phyloP scores from a whole-genome alignment of 1,139 yeast species.

The Candida sp. region DNA sequence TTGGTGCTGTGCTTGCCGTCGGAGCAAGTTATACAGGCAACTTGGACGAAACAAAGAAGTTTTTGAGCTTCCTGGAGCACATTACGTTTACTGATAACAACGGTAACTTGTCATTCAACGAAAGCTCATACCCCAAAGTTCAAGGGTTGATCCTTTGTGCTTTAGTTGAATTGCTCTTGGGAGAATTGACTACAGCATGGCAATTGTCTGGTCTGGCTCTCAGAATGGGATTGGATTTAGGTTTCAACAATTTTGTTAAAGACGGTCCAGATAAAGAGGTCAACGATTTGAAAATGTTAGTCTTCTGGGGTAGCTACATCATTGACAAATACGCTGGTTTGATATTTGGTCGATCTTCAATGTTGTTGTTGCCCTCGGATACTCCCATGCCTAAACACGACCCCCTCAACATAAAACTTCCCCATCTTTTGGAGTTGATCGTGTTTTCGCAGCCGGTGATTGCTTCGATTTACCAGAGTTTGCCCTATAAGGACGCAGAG shows the following conservation, averaged over 20 bases:
- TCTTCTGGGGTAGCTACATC: slow-evolving; percentile 13
- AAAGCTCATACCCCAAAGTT: slow-evolving; percentile 12
- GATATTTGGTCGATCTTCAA: slow-evolving; percentile 13
- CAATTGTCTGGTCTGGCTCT: slow-evolving; percentile 12
- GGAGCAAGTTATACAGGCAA: slow-evolving; percentile 10
- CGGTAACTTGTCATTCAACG: slow-evolving; percentile 2
- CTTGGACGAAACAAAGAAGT: slow-evolving; percentile 8
- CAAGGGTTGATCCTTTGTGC: slow-evolving; percentile 10
- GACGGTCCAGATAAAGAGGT: slow-evolving; percentile 8
- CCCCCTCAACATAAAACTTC: slow-evolving; percentile 7
- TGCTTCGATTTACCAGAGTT: slow-evolving; percentile 9
- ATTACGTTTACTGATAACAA: slow-evolving; percentile 5
- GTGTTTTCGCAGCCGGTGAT: slow-evolving; percentile 12
- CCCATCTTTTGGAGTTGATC: slow-evolving; percentile 4
- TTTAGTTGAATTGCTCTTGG: slow-evolving; percentile 10
- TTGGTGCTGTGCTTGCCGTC: slow-evolving; percentile 9
- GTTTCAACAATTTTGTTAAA: slow-evolving; percentile 10
- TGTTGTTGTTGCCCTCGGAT: slow-evolving; percentile 8
- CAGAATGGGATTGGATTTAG: slow-evolving; percentile 15
- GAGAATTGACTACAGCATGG: slow-evolving; percentile 14
- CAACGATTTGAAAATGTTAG: slow-evolving; percentile 6
- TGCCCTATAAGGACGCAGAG: slow-evolving; percentile 11
- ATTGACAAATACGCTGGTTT: slow-evolving; percentile 12
- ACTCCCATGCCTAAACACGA: neutral
- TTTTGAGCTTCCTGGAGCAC: slow-evolving; percentile 7